Base-by-base conservation (phyloP, 2,329 filamentous ascomycete species). In the Pseudocercospora eumusae region DNA sequence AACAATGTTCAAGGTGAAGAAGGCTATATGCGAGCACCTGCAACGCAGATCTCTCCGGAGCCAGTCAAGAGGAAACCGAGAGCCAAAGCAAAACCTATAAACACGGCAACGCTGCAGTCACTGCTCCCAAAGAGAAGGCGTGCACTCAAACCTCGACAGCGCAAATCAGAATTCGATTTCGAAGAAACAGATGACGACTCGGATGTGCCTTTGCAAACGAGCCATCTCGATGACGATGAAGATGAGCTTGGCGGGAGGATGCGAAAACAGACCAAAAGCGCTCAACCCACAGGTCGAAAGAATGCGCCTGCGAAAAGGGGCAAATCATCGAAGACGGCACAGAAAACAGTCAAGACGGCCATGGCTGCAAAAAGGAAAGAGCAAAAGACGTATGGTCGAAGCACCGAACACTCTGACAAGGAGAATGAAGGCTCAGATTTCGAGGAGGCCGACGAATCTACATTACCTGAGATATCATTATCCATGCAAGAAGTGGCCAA, bases 61-160 rank as follows among this genome's bases (percentile, higher is more conserved):
- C 66, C 61, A 3, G 57, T 47, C 49, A 69, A 62, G 21, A 64
- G 58, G 45, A 70, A 68, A 56, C 53, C 25, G 68, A 63, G 68
- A 61, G 70, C 73, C 56, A 67, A 72, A 47, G 42, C 64, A 5
- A 74, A 69, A 69, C 69, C 69, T 18, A 64, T 75, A 28, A 78
- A 78, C 7, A 81, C 80, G 25, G 78, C 79, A 3, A 75, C 76
- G 25, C 70, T 82, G 20, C 79, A 80, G 64, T 72, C 74, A 6
- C 68, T 82, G 7, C 72, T 82, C 15, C 80, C 80, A 10, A 79
- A 77, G 62, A 74, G 78, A 59, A 68, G 71, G 36, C 73, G 69
- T 55, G 61, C 70, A 18, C 54, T 67, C 4, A 64, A 60, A 47
- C 59, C 66, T 9, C 59, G 70, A 49, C 42, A 62, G 27, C 59